Evolutionary conservation across 805 yeast species (phyloP).

Genomic region (Debaryomyces tyrocola): DNA sequence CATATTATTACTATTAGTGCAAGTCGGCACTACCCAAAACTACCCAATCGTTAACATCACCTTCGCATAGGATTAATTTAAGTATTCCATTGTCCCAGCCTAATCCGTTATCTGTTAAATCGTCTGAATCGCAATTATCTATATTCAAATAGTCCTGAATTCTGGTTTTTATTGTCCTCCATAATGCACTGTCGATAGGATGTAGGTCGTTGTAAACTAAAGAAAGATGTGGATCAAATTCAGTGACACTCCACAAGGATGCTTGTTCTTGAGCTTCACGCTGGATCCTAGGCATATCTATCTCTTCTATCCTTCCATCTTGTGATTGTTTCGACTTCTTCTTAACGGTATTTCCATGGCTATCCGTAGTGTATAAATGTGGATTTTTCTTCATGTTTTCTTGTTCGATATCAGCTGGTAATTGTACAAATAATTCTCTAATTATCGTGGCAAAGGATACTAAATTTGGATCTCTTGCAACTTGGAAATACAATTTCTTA

Average conservation of each 20-base stretch:
- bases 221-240: slow-evolving; percentile 73
- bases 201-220: slow-evolving; percentile 63
- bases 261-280: slow-evolving; percentile 50
- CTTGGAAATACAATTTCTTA: slow-evolving; percentile 55
- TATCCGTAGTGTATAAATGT: slow-evolving; percentile 37
- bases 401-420: slow-evolving; percentile 38
- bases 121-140: slow-evolving; percentile 40
- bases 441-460: slow-evolving; percentile 55
- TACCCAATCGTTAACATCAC: slow-evolving; percentile 70
- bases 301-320: slow-evolving; percentile 13
- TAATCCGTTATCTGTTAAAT: slow-evolving; percentile 30
- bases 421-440: slow-evolving; percentile 54
- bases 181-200: slow-evolving; percentile 67
- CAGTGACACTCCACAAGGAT: slow-evolving; percentile 52
- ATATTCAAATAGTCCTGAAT: slow-evolving; percentile 64
- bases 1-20: slow-evolving; percentile 16
- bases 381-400: slow-evolving; percentile 38
- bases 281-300: slow-evolving; percentile 30
- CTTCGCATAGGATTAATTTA: slow-evolving; percentile 67
- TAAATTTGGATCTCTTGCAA: slow-evolving; percentile 44
- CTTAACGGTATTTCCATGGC: slow-evolving; percentile 28
- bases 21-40: slow-evolving; percentile 55
- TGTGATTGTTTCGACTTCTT: slow-evolving; percentile 21
- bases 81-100: slow-evolving; percentile 73
- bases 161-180: slow-evolving; percentile 62